These are phyloP conservation scores for Gaeumannomyces tritici DNA, from an alignment of 2,329 filamentous ascomycete genomes.

Conservation along the genomic window DNA sequence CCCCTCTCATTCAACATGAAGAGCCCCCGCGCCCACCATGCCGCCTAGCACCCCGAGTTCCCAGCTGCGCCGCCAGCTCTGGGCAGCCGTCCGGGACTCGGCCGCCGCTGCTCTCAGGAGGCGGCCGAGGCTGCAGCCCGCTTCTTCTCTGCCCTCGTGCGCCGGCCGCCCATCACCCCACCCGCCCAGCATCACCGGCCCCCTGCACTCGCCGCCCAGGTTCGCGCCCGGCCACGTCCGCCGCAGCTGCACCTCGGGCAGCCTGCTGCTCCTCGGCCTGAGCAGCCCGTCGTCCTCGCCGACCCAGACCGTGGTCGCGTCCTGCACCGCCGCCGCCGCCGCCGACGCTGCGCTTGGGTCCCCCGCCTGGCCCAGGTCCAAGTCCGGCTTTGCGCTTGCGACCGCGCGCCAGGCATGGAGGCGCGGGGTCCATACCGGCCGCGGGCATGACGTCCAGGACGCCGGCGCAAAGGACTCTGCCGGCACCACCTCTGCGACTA, in stretches of 20 bases:
- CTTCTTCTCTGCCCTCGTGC: slow-evolving; percentile 4
- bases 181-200: slow-evolving; percentile 29
- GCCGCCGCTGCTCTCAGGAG: slow-evolving; percentile 7
- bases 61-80: slow-evolving; percentile 24
- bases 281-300: slow-evolving; percentile 26
- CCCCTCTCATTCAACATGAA: slow-evolving; percentile 2
- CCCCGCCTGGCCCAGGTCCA: slow-evolving; percentile 17
- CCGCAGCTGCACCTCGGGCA: slow-evolving; percentile 43
- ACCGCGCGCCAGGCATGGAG: slow-evolving; percentile 27
- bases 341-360: slow-evolving; percentile 19
- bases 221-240: slow-evolving; percentile 29
- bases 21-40: slow-evolving; percentile 13
- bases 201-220: slow-evolving; percentile 44
- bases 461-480: neutral
- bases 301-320: slow-evolving; percentile 25
- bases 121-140: neutral
- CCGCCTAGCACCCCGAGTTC: slow-evolving; percentile 21
- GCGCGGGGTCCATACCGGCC: slow-evolving; percentile 20
- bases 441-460: neutral
- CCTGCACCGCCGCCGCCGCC: slow-evolving; percentile 28
- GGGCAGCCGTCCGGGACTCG: slow-evolving; percentile 20
- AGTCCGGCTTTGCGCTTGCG: slow-evolving; percentile 20
- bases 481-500: neutral
- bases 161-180: slow-evolving; percentile 4
- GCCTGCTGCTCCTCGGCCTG: slow-evolving; percentile 40